Conservation (phyloP, 208 protist species). For the Lotmaria passim region DNA sequence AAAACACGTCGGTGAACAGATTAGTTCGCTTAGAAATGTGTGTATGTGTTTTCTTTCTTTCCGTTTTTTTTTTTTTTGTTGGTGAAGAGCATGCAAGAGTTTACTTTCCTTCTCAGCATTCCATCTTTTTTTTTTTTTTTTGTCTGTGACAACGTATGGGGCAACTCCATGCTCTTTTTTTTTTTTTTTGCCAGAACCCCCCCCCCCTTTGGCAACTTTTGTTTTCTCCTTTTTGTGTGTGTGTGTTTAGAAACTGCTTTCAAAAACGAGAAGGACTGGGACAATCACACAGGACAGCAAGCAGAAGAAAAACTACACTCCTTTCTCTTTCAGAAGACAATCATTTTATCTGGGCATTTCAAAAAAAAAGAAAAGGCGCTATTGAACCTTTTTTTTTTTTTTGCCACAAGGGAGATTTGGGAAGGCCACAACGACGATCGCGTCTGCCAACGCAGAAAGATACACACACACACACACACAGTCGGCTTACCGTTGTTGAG, state of each 20-base stretch:
- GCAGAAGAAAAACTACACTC: too few species aligned
- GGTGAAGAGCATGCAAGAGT: background rate
- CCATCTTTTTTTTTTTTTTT: slow-evolving; percentile 5
- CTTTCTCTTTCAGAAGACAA: too few species aligned
- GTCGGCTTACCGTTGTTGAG: background rate
- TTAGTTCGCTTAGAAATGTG: too few species aligned
- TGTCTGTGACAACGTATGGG: too few species aligned
- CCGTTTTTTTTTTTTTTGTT: background rate
- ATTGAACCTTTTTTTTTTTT: too few species aligned
- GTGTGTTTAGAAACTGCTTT: too few species aligned
- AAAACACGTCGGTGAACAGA: too few species aligned
- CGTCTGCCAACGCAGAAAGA: background rate
- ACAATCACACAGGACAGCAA: background rate
- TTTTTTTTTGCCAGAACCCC: background rate
- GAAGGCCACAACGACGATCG: too few species aligned
- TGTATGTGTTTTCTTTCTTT: background rate
- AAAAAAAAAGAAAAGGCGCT: too few species aligned
- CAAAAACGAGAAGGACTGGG: background rate
- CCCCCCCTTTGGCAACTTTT: background rate
- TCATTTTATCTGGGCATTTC: too few species aligned
- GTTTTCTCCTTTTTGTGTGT: background rate
- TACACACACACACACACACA: background rate
- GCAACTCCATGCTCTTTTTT: slow-evolving; percentile 5
- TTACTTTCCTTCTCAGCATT: too few species aligned
- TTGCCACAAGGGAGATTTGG: too few species aligned